Evolutionary conservation across 768 basidiomycete species (phyloP).

Genomic region (Boletus edulis): DNA sequence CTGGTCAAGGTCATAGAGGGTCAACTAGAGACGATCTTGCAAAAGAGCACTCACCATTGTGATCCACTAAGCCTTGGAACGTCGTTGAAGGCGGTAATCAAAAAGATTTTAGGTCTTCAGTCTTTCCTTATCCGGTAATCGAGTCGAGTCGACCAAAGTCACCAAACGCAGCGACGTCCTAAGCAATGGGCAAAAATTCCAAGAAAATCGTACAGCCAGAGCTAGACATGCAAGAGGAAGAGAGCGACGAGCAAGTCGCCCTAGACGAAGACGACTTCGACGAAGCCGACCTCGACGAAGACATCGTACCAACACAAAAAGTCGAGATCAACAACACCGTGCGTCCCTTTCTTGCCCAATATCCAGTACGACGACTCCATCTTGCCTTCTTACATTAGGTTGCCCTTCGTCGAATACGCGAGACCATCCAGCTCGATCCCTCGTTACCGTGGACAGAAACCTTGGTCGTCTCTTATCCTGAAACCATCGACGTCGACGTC

Average conservation of each 20-base stretch:
- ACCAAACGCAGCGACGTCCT: neutral
- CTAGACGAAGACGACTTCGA: slow-evolving; percentile 80
- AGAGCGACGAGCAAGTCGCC: slow-evolving; percentile 43
- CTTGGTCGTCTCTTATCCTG: slow-evolving; percentile 66
- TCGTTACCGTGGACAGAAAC: slow-evolving; percentile 86
- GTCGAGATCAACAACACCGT: slow-evolving; percentile 71
- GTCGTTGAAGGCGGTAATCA: neutral
- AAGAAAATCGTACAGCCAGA: slow-evolving; percentile 7
- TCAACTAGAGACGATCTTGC: neutral
- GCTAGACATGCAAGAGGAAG: slow-evolving; percentile 23
- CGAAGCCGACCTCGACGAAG: slow-evolving; percentile 65
- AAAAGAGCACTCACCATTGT: slow-evolving; percentile 15
- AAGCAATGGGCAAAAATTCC: slow-evolving; percentile 13
- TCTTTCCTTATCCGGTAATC: slow-evolving; percentile 24
- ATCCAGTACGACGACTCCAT: neutral
- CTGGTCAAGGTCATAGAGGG: slow-evolving; percentile 32
- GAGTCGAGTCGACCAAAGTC: neutral
- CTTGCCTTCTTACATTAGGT: slow-evolving; percentile 40
- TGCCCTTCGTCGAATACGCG: slow-evolving; percentile 78
- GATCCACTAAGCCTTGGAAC: neutral
- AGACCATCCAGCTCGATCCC: slow-evolving; percentile 70
- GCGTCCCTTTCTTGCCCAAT: slow-evolving; percentile 20
- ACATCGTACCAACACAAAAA: slow-evolving; percentile 78
- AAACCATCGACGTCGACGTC: slow-evolving; percentile 72
- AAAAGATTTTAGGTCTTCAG: slow-evolving; percentile 16